A percentile compares a stretch with the other conserved stretches of the same genome.
phyloP scores from a whole-genome alignment of 2,329 filamentous ascomycete species.

The Diaporthe velutina region DNA sequence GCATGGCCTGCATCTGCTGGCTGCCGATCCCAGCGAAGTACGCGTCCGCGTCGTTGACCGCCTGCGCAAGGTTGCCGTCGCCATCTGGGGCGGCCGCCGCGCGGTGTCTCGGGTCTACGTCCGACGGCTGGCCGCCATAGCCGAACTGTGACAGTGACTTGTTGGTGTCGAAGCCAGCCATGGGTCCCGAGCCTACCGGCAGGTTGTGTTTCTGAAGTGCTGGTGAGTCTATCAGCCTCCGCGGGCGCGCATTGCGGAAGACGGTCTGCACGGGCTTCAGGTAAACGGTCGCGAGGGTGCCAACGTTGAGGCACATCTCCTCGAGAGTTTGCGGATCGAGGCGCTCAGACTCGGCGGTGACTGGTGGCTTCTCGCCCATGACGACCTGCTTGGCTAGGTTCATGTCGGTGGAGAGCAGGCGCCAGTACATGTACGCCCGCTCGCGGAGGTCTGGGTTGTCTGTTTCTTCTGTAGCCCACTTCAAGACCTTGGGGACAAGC shows the following conservation, averaged over 20 bases:
- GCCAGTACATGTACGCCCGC: constrained; percentile 99
- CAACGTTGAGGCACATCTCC: constrained; percentile 97
- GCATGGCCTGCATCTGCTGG: constrained; percentile 80
- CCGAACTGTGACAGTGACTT: constrained; percentile 73
- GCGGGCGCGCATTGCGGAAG: constrained; percentile 88
- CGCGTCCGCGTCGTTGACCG: constrained; percentile 86
- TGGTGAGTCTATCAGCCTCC: constrained; percentile 84
- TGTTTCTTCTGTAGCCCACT: constrained; percentile 99
- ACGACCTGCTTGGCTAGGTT: constrained; percentile 87
- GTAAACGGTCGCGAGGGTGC: constrained; percentile 96
- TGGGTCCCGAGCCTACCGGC: constrained; percentile 62
- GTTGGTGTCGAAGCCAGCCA: constrained; percentile 61
- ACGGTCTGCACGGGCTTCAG: constrained; percentile 98
- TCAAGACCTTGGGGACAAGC: constrained; percentile 92
- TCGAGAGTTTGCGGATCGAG: constrained; percentile 92
- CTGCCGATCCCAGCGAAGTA: constrained; percentile 87
- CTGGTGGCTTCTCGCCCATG: constrained; percentile 97
- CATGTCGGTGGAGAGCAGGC: constrained; percentile 92
- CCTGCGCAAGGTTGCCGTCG: constrained; percentile 70
- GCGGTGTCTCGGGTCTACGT: constrained; percentile 60
- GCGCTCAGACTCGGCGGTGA: constrained; percentile 95
- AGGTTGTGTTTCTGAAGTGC: constrained; percentile 83
- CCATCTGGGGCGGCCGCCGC: constrained; percentile 42
- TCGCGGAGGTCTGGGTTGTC: constrained; percentile 98
- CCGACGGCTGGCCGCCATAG: constrained; percentile 63